Evolutionary conservation across 1,139 yeast genomes (phyloP), one percentile per base, ranked within the genome.

Genomic region (Blastobotrys capitulatus): DNA sequence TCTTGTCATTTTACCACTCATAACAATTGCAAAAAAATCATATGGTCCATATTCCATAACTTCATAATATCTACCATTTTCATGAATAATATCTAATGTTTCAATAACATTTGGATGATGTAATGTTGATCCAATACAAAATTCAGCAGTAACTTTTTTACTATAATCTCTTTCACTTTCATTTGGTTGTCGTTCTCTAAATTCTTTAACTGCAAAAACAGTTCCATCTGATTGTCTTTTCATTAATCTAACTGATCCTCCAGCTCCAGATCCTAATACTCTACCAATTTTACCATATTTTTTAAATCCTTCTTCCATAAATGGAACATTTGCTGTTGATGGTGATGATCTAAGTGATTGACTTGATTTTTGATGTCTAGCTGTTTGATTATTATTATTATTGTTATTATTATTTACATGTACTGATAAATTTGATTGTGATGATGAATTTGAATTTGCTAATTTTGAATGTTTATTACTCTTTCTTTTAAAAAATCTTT

Each of bases 21-120:
- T 94, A 38, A 94, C 98, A 44, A 92, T 90, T 1, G 97, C 96
- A 71, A 94, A 94, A 65, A 90, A 85, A 68, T 94, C 99, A 52
- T 85, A 86, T 19, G 96, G 97, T 52, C 97, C 94, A 65, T 87
- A 94, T 66, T 94, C 98, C 98, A 94, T 92, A 45, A 94, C 90
- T 67, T 94, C 97, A 66, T 82, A 92, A 63, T 87, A 87, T 57
- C 89, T 80, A 54, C 83, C 86, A 57, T 82, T 83, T 61, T 89
- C 97, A 61, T 87, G 86, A 51, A 90, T 81, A 38, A 92, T 88
- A 65, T 94, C 98, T 52, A 92, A 77, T 0, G 98, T 92, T 66
- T 90, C 94, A 60, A 92, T 89, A 57, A 92, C 83, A 66, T 92
- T 90, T 16, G 96, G 92, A 67, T 92, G 97, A 61, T 87, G 92